Evolutionary conservation across 208 protist genomes (phyloP), one percentile per base, ranked within the genome.

Genomic region (Acanthamoeba castellanii): DNA sequence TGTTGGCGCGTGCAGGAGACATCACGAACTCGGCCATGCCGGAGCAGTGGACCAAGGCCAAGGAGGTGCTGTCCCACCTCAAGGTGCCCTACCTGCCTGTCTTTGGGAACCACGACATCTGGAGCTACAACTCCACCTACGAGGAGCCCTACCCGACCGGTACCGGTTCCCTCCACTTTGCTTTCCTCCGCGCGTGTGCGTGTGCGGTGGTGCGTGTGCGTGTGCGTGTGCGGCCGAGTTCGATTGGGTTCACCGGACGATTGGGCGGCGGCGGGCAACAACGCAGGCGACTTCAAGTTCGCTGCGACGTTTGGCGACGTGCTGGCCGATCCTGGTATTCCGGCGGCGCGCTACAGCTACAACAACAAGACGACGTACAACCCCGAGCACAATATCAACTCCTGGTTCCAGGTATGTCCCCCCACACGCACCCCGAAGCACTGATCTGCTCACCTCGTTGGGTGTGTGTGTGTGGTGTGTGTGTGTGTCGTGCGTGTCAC

Each of bases 21-120:
- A 81, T 81, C 72, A 81, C 72, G n/a, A 81, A 81, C 72, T 81
- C 72, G 37, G 72, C 72, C 30, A 81, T 81, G 72, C 72, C 72
- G 16, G 72, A 81, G 37, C 72, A 81, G 20, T 81, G 72, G 72
- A 14, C 32, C 30, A 45, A 81, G n/a, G 72, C 72, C 30, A 81
- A 81, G 72, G 72, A 20, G 30, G 13, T 81, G 34, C 32, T 81
- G 30, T 32, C 72, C n/a, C 16, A 20, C 13, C 72, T 81, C 30
- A 32, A 45, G 8, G 72, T 81, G 30, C 72, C 72, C 72, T 81
- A 81, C 72, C 16, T 81, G 34, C 72, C 72, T 4, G 37, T 81
- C 27, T 27, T 81, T 0, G 72, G 72, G 7, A 81, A 81, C 37
- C 72, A 81, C 34, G 72, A 81, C 72, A 81, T 81, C 27, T 81